A percentile compares a stretch with the other conserved stretches of the same genome.
Conservation (phyloP, 2,329 filamentous ascomycete genomes). For the Colletotrichum brevisporum region DNA sequence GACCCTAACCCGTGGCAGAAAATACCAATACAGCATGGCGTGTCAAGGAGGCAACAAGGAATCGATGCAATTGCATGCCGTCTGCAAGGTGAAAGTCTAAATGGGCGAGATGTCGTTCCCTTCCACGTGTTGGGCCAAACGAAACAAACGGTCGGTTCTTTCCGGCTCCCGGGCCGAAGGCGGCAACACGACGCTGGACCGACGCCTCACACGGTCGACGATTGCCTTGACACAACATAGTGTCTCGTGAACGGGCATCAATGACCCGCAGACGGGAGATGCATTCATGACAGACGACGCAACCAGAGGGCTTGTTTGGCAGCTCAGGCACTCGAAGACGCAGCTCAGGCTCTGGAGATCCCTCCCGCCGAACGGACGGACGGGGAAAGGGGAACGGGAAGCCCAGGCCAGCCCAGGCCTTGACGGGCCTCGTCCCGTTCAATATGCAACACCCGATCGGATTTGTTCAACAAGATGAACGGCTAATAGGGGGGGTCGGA, state of each 20-base stretch:
- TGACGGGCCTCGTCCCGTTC: constrained; percentile 11
- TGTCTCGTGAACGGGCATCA: neutral
- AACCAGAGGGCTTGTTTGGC: neutral
- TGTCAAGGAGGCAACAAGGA: constrained; percentile 25
- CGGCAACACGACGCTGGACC: neutral
- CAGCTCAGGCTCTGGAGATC: constrained; percentile 1
- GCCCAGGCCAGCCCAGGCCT: neutral
- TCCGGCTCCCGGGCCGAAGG: constrained; percentile 6
- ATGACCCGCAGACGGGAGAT: neutral
- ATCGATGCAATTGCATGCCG: constrained; percentile 17
- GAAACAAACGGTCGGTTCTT: constrained; percentile 28
- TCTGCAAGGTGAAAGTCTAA: constrained; percentile 32
- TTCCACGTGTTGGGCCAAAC: constrained; percentile 34
- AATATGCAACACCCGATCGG: constrained; percentile 33
- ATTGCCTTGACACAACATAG: no score
- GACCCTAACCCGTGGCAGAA: constrained; percentile 23
- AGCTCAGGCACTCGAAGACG: neutral
- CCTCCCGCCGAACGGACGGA: constrained; percentile 5
- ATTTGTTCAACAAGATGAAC: constrained; percentile 8
- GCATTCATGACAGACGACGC: neutral
- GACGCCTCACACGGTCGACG: neutral
- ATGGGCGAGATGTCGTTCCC: constrained; percentile 7
- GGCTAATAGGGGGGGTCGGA: constrained; percentile 25
- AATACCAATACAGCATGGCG: constrained; percentile 27
- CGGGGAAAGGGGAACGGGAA: neutral